Conservation (phyloP, 768 basidiomycete species). For the Paxillus involutus region DNA sequence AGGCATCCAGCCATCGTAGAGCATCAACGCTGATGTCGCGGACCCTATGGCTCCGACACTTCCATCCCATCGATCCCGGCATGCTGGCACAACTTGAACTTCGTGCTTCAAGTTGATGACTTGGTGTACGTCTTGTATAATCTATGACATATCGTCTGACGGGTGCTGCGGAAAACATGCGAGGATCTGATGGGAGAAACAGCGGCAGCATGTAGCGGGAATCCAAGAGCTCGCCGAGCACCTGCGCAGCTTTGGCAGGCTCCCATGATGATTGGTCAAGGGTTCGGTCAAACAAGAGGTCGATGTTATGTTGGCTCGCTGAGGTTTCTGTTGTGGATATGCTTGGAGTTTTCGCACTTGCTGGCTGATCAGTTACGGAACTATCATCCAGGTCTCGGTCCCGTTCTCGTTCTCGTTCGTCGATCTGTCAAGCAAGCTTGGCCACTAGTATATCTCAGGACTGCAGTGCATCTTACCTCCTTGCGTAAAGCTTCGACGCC, state of each 20-base stretch:
- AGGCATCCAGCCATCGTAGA: conserved; percentile 72
- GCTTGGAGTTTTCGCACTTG: conserved; percentile 29
- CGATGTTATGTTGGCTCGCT: conserved; percentile 58
- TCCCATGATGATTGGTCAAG: conserved; percentile 72
- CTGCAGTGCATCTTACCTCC: conserved; percentile 50
- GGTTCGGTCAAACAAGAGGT: conserved; percentile 74
- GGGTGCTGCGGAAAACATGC: conserved; percentile 71
- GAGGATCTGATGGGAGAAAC: conserved; percentile 78
- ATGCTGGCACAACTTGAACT: conserved; percentile 41
- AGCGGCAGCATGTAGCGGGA: conserved; percentile 92
- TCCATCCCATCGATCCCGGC: conserved; percentile 54
- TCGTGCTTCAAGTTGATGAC: conserved; percentile 31
- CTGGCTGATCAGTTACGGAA: conserved; percentile 41
- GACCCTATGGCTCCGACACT: conserved; percentile 55
- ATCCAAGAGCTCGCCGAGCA: conserved; percentile 88
- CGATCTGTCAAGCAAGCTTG: conserved; percentile 45
- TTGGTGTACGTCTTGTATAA: conserved; percentile 11
- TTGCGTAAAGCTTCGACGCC: conserved; percentile 84
- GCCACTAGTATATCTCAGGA: conserved; percentile 1
- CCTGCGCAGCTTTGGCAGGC: conserved; percentile 74
- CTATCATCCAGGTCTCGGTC: conserved; percentile 29
- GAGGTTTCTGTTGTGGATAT: conserved; percentile 35
- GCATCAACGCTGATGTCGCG: conserved; percentile 60
- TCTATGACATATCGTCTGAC: conserved; percentile 35
- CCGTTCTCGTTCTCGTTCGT: conserved; percentile 64